Percentiles rank a stretch among this genome's conserved stretches.
These are phyloP conservation scores for Penicillium sp. DNA, from an alignment of 2,329 filamentous ascomycete genomes.

Conservation along the genomic window DNA sequence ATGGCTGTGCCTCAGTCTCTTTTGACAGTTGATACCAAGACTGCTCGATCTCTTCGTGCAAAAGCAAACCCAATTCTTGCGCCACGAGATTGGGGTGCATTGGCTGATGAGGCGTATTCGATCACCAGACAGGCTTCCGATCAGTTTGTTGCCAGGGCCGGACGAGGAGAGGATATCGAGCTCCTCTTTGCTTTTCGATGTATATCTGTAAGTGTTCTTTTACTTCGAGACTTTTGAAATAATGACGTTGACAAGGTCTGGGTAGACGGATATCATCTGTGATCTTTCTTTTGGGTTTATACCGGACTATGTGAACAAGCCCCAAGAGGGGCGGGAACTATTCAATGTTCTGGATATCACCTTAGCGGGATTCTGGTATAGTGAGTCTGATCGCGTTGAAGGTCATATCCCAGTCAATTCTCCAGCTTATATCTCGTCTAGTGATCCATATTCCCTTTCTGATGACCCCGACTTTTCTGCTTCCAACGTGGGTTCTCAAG, in stretches of 20 bases:
- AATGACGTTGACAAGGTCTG: neutral
- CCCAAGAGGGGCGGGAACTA: neutral
- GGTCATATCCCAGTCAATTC: neutral
- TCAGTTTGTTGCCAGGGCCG: neutral
- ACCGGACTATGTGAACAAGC: neutral
- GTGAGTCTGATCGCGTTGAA: neutral
- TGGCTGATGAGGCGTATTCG: conserved; percentile 1
- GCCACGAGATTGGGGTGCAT: conserved; percentile 1
- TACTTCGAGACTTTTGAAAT: too few species aligned
- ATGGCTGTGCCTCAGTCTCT: conserved; percentile 1
- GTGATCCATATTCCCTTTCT: conserved; percentile 3
- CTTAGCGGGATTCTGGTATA: conserved; percentile 2
- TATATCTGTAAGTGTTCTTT: neutral
- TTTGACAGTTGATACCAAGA: conserved; percentile 1
- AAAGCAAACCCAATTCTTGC: conserved; percentile 3
- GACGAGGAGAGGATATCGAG: conserved; percentile 1
- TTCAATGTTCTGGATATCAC: conserved; percentile 1
- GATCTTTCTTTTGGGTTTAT: conserved; percentile 1
- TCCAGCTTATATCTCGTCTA: too few species aligned
- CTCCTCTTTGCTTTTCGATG: conserved; percentile 1
- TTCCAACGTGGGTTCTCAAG: neutral
- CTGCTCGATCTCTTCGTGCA: neutral
- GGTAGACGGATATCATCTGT: conserved; percentile 6
- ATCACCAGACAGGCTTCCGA: conserved; percentile 1
- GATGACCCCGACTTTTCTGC: neutral